These are phyloP conservation scores for Chlorella sp. DNA, from an alignment of 139 green algal species.

Conservation along the genomic window DNA sequence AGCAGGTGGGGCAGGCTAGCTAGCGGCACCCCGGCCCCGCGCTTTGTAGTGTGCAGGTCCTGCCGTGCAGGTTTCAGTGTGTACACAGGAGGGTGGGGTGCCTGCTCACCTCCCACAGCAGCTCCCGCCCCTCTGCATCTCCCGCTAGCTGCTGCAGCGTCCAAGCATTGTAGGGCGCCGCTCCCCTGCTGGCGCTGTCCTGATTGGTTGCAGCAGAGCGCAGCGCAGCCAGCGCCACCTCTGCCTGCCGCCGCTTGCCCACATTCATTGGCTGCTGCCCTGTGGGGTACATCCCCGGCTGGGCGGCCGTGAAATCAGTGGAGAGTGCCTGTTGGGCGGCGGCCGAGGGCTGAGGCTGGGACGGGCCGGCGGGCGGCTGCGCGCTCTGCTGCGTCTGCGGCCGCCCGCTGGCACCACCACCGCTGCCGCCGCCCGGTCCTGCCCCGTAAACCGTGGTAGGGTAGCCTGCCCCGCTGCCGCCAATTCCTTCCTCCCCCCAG, in stretches of 20 bases:
- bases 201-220: background rate
- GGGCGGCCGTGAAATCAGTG: background rate
- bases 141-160: slow-evolving; percentile 10
- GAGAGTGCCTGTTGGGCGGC: no score
- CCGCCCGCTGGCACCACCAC: background rate
- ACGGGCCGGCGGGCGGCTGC: background rate
- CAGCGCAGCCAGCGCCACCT: slow-evolving; percentile 12
- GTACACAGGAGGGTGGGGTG: no score
- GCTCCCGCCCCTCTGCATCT: background rate
- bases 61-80: no score
- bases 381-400: background rate
- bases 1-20: no score
- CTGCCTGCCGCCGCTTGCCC: background rate
- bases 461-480: background rate
- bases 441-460: background rate
- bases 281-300: background rate
- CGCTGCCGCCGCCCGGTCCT: background rate
- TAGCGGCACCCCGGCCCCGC: no score
- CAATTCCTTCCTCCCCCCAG: background rate
- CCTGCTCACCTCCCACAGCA: slow-evolving; percentile 22
- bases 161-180: slow-evolving; percentile 21
- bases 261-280: background rate
- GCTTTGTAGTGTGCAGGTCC: no score
- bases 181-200: background rate
- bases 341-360: background rate